phyloP scores from a whole-genome alignment of 2,329 filamentous ascomycete genomes.

The Epichloe baconii region DNA sequence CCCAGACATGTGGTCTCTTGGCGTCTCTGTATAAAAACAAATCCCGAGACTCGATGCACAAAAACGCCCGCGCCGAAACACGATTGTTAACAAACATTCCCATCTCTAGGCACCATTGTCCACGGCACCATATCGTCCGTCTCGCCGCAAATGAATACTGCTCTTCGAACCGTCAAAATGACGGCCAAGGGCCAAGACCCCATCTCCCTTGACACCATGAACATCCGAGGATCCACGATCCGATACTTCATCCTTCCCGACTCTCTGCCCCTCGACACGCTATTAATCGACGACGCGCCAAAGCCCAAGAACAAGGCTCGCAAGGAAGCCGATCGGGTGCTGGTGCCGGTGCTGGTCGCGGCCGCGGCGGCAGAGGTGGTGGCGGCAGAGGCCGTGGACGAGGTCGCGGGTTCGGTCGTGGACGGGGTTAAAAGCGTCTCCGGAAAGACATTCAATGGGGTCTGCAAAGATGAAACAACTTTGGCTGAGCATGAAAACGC shows the following conservation, averaged over 20 bases:
- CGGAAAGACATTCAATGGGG: neutral
- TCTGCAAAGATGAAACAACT: neutral
- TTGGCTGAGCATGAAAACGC: neutral
- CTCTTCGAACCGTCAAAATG: conserved; percentile 93
- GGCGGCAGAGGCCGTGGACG: conserved; percentile 32
- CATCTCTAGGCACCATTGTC: conserved; percentile 69
- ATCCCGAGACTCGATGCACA: neutral
- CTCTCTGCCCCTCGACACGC: conserved; percentile 83
- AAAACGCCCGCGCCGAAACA: neutral
- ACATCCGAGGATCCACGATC: conserved; percentile 90
- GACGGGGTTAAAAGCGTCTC: neutral
- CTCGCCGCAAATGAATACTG: conserved; percentile 97
- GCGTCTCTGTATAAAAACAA: neutral
- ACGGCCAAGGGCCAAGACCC: conserved; percentile 79
- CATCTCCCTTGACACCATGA: conserved; percentile 85
- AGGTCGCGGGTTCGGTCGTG: conserved; percentile 16
- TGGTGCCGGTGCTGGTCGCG: conserved; percentile 38
- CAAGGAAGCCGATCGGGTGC: conserved; percentile 63
- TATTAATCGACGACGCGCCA: conserved; percentile 89
- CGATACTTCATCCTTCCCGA: conserved; percentile 95
- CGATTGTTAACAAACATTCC: neutral
- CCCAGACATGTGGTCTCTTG: neutral
- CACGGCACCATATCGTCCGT: conserved; percentile 95
- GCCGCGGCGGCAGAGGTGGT: conserved; percentile 41
- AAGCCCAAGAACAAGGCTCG: conserved; percentile 99